phyloP scores from a whole-genome alignment of 1,139 yeast genomes.

The Suhomyces panamericanus region DNA sequence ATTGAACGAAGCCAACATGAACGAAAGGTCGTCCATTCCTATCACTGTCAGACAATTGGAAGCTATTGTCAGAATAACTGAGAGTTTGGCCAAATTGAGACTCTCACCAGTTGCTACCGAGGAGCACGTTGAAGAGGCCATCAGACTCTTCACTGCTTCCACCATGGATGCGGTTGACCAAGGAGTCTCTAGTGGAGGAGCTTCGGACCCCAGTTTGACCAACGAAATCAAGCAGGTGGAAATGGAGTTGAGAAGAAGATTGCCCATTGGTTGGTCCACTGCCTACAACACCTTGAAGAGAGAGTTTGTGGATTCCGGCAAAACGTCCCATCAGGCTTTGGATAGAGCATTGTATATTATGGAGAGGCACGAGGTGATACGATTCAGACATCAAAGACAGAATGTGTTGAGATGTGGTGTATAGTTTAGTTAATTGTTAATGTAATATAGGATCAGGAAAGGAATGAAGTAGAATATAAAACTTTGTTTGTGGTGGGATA shows the following conservation, averaged over 20 bases:
- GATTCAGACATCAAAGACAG: constrained; percentile 86
- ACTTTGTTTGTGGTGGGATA: too few relatives aligned
- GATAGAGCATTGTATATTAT: constrained; percentile 80
- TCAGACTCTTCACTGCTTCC: constrained; percentile 90
- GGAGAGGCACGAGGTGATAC: constrained; percentile 84
- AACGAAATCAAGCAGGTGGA: constrained; percentile 80
- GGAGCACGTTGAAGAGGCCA: constrained; percentile 93
- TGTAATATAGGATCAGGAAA: constrained; percentile 2
- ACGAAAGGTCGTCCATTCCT: constrained; percentile 93
- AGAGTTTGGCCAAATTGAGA: constrained; percentile 85
- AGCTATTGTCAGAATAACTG: constrained; percentile 95
- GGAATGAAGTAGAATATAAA: neutral
- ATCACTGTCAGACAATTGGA: constrained; percentile 97
- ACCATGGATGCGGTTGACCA: constrained; percentile 97
- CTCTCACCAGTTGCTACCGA: constrained; percentile 82
- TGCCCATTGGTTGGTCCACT: constrained; percentile 97
- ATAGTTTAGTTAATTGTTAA: constrained; percentile 24
- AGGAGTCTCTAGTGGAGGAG: constrained; percentile 54
- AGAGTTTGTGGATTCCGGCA: constrained; percentile 77
- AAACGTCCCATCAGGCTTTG: constrained; percentile 68
- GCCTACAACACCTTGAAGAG: constrained; percentile 79
- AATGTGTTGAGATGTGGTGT: constrained; percentile 81
- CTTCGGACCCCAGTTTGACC: constrained; percentile 53
- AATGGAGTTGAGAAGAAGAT: constrained; percentile 79
- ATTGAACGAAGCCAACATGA: constrained; percentile 74